These are phyloP conservation scores for Xenoacremonium recifei DNA, from an alignment of 2,329 filamentous ascomycete genomes.

Conservation along the genomic window DNA sequence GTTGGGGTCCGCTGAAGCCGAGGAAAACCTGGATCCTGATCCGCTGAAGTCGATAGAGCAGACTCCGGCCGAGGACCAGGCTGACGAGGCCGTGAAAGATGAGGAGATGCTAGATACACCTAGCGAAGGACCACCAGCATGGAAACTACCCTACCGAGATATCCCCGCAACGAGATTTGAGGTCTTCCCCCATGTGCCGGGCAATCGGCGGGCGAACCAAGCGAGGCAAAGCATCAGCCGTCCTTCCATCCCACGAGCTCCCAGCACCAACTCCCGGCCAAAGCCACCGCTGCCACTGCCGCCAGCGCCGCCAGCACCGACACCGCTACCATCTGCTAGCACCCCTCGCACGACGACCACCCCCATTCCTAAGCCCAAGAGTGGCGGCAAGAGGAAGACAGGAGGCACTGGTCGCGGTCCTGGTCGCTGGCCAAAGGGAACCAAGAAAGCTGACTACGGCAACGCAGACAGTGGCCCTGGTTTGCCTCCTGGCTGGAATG, in stretches of 20 bases:
- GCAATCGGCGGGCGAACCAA: conserved; percentile 47
- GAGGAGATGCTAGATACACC: conserved; percentile 26
- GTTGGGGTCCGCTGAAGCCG: conserved; percentile 10
- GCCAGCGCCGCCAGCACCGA: too few species aligned
- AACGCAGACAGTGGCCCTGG: conserved; percentile 65
- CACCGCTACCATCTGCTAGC: conserved; percentile 23
- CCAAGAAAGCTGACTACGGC: conserved; percentile 66
- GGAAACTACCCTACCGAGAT: conserved; percentile 47
- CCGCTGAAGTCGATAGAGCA: conserved; percentile 31
- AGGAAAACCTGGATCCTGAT: conserved; percentile 24
- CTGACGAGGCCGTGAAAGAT: conserved; percentile 24
- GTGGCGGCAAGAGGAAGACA: conserved; percentile 47
- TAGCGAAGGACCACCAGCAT: conserved; percentile 33
- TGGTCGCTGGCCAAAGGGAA: conserved; percentile 66
- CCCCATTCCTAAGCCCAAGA: conserved; percentile 31
- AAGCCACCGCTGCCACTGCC: too few species aligned
- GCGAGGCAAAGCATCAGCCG: conserved; percentile 41
- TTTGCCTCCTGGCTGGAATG: conserved; percentile 55
- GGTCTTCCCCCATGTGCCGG: conserved; percentile 67
- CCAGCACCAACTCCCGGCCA: conserved; percentile 36
- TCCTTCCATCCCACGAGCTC: conserved; percentile 34
- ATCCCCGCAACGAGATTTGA: conserved; percentile 74
- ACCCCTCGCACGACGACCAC: conserved; percentile 31
- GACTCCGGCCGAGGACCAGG: conserved; percentile 30
- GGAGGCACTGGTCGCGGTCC: conserved; percentile 64